Conservation (phyloP, 2,329 filamentous ascomycete genomes). For the Pseudogymnoascus sp. region DNA sequence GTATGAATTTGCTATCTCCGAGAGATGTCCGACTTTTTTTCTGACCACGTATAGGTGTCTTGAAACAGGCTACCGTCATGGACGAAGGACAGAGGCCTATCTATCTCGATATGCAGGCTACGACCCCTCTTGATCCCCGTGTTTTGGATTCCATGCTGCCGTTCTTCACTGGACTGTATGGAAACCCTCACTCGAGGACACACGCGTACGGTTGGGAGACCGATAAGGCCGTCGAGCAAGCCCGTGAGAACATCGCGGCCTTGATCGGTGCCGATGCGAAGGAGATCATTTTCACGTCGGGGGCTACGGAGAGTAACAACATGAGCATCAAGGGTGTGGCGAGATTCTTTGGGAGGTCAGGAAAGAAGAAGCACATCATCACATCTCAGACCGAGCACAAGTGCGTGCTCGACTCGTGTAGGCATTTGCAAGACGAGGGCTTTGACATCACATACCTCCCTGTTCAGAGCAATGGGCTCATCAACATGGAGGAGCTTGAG, state of each 20-base stretch:
- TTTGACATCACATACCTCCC: slow-evolving; percentile 96
- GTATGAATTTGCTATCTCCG: slow-evolving; percentile 30
- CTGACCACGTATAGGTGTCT: slow-evolving; percentile 48
- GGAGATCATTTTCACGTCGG: slow-evolving; percentile 98
- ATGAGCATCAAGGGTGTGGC: slow-evolving; percentile 99
- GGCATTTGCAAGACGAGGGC: slow-evolving; percentile 93
- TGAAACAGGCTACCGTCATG: slow-evolving; percentile 89
- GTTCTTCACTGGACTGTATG: slow-evolving; percentile 86
- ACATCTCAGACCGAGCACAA: slow-evolving; percentile 98
- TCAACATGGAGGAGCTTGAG: slow-evolving; percentile 77
- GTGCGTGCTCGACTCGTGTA: slow-evolving; percentile 93
- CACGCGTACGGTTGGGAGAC: slow-evolving; percentile 99
- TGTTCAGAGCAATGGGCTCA: slow-evolving; percentile 76
- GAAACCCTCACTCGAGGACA: slow-evolving; percentile 94
- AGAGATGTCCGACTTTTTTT: slow-evolving; percentile 15
- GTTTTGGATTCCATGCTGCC: slow-evolving; percentile 96
- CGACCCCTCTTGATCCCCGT: slow-evolving; percentile 87
- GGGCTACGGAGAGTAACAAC: slow-evolving; percentile 97
- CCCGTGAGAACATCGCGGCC: slow-evolving; percentile 72
- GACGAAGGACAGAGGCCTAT: slow-evolving; percentile 89
- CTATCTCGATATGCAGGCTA: slow-evolving; percentile 97
- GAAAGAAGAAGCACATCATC: slow-evolving; percentile 98
- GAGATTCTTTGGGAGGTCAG: slow-evolving; percentile 82
- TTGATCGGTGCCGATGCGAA: slow-evolving; percentile 93
- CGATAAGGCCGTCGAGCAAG: slow-evolving; percentile 85